phyloP scores from a whole-genome alignment of 768 basidiomycete species.

The Boletus sensibilis region DNA sequence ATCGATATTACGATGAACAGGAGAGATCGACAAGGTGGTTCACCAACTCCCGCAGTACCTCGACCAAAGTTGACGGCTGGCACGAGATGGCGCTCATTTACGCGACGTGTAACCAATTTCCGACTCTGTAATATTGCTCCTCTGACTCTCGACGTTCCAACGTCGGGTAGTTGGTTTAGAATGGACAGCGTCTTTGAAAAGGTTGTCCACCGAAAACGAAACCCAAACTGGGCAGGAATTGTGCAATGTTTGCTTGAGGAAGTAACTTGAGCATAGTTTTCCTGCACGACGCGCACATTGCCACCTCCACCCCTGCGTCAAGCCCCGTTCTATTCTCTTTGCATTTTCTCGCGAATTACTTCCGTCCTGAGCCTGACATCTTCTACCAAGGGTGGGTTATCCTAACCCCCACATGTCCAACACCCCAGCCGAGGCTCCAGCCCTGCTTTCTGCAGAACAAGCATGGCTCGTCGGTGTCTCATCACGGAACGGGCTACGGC shows the following conservation, averaged over 20 bases:
- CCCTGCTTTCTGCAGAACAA: conserved; percentile 22
- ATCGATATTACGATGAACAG: no score
- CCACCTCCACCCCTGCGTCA: background rate
- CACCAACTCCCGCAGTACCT: no score
- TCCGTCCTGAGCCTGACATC: background rate
- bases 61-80: no score
- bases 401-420: conserved; percentile 15
- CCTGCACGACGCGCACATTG: background rate
- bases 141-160: background rate
- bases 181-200: background rate
- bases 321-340: no score
- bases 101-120: no score
- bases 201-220: background rate
- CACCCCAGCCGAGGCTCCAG: conserved; percentile 13
- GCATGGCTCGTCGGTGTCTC: conserved; percentile 29
- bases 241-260: background rate
- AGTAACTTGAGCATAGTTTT: background rate
- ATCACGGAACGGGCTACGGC: conserved; percentile 27
- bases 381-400: conserved; percentile 2
- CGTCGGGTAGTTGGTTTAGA: background rate
- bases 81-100: no score
- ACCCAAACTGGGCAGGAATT: background rate
- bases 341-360: no score
- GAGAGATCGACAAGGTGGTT: no score
- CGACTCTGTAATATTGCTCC: background rate